phyloP scores from a whole-genome alignment of 164 flowering plant species.

The Nymphaea thermarum region DNA sequence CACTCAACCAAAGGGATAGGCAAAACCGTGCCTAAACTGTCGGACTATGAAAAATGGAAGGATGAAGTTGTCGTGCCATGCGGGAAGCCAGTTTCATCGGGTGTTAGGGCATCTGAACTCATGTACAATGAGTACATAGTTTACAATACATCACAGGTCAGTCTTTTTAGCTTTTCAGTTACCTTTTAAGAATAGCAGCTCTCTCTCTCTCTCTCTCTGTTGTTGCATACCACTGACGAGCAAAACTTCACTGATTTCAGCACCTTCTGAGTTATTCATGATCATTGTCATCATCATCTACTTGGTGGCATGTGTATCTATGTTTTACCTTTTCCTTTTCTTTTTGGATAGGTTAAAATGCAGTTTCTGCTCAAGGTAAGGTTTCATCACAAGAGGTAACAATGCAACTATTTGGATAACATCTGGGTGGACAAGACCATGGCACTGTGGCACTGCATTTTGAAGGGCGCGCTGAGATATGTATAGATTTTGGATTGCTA shows the following conservation, averaged over 20 bases:
- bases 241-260: too few species aligned
- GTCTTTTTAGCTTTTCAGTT: slow-evolving; percentile 8
- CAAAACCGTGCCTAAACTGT: slow-evolving; percentile 55
- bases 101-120: slow-evolving; percentile 65
- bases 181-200: slow-evolving; percentile 28
- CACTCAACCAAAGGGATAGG: slow-evolving; percentile 97
- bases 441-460: too few species aligned
- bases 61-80: slow-evolving; percentile 84
- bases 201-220: too few species aligned
- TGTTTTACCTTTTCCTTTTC: background rate
- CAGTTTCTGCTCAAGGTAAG: slow-evolving; percentile 90
- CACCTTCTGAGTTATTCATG: too few species aligned
- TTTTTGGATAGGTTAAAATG: slow-evolving; percentile 77
- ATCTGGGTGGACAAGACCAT: too few species aligned
- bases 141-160: slow-evolving; percentile 84
- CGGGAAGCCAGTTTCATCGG: slow-evolving; percentile 75
- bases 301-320: background rate
- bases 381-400: slow-evolving; percentile 68
- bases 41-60: slow-evolving; percentile 67
- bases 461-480: too few species aligned
- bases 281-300: too few species aligned
- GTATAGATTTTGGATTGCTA: too few species aligned
- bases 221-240: background rate
- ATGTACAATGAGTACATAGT: slow-evolving; percentile 94
- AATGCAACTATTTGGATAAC: too few species aligned